These are phyloP conservation scores for Cladophialophora chaetospira DNA, from an alignment of 2,329 filamentous ascomycete genomes.

Conservation along the genomic window DNA sequence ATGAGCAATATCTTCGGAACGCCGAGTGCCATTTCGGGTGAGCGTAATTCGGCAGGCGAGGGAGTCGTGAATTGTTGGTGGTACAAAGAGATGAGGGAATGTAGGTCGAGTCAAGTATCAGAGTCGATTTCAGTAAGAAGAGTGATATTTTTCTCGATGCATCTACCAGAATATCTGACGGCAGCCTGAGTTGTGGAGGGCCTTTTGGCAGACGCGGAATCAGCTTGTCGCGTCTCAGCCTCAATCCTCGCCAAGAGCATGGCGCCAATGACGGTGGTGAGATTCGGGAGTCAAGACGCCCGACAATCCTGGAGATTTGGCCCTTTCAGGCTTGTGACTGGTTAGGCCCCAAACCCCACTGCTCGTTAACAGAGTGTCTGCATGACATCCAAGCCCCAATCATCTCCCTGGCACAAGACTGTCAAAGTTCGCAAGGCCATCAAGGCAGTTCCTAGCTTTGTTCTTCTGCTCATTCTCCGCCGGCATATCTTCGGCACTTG, in stretches of 20 bases:
- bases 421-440: neutral
- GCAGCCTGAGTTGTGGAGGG: constrained; percentile 5
- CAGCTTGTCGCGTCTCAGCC: constrained; percentile 11
- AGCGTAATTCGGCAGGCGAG: neutral
- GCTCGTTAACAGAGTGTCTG: neutral
- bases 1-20: constrained; percentile 19
- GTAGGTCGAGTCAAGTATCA: neutral
- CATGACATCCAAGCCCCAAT: neutral
- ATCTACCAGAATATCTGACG: neutral
- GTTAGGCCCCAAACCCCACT: neutral
- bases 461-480: no score
- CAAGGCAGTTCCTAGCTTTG: no score
- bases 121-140: neutral
- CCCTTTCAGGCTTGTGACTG: neutral
- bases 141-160: neutral
- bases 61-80: neutral
- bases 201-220: neutral
- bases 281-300: constrained; percentile 2
- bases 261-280: constrained; percentile 9
- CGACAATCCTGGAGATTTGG: neutral
- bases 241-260: constrained; percentile 3
- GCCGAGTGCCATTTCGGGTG: constrained; percentile 15
- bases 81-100: neutral
- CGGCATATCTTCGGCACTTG: no score
- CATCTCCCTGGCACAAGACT: neutral